A percentile compares a stretch with the other conserved stretches of the same genome.
These are phyloP conservation scores for Copromyces sp. DNA, from an alignment of 495 filamentous ascomycete species.

Conservation along the genomic window DNA sequence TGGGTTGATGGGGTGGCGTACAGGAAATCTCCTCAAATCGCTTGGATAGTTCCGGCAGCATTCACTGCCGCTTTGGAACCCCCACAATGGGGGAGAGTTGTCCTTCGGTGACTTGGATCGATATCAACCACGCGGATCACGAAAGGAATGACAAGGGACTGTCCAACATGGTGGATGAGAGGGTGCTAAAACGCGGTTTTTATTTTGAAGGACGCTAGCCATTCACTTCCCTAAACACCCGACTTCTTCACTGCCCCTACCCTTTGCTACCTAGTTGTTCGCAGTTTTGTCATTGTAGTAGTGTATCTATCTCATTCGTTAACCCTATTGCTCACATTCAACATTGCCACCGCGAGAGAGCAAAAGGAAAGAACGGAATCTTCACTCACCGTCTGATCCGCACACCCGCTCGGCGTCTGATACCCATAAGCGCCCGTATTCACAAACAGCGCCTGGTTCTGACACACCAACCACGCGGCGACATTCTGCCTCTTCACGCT, in stretches of 20 bases:
- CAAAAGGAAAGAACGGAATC: too few species aligned
- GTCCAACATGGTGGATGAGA: too few species aligned
- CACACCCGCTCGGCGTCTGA: slow-evolving; percentile 46
- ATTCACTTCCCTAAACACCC: too few species aligned
- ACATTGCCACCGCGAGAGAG: too few species aligned
- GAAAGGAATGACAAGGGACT: too few species aligned
- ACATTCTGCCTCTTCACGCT: slow-evolving; percentile 42
- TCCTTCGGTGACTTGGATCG: neutral
- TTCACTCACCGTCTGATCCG: slow-evolving; percentile 49
- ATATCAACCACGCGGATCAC: too few species aligned
- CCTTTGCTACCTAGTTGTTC: slow-evolving; percentile 13
- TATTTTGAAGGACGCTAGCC: too few species aligned
- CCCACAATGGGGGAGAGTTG: neutral
- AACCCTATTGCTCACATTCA: neutral
- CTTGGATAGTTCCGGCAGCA: neutral
- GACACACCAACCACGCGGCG: slow-evolving; percentile 50
- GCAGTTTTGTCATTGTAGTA: slow-evolving; percentile 29
- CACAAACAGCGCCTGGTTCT: slow-evolving; percentile 42
- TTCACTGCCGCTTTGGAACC: neutral
- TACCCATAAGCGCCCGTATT: slow-evolving; percentile 52
- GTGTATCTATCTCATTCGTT: slow-evolving; percentile 14
- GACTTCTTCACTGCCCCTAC: too few species aligned
- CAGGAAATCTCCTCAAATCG: neutral
- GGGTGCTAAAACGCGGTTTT: neutral
- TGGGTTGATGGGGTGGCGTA: neutral